Conservation (phyloP, 2,329 filamentous ascomycete species). For the Claviceps quebecensis region DNA sequence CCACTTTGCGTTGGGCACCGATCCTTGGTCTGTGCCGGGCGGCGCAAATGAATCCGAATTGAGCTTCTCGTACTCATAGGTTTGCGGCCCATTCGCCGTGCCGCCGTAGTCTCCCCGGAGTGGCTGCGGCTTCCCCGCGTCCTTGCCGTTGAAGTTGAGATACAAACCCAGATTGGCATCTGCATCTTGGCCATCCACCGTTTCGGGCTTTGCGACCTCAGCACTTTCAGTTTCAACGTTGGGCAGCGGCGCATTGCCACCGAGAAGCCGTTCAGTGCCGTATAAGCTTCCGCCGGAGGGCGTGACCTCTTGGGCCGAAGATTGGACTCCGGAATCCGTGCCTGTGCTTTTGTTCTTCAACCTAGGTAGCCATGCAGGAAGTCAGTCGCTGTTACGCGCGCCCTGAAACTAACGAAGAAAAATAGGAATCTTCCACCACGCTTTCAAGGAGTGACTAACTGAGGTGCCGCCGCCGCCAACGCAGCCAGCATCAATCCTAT, state of each 20-base stretch:
- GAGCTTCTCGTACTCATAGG: conserved; percentile 34
- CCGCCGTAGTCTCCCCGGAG: conserved; percentile 35
- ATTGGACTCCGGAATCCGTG: conserved; percentile 24
- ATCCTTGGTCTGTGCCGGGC: conserved; percentile 36
- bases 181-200: conserved; percentile 36
- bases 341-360: conserved; percentile 24
- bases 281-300: conserved; percentile 25
- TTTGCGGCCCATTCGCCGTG: conserved; percentile 38
- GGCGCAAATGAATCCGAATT: conserved; percentile 41
- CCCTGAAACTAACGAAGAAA: neutral
- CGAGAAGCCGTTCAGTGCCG: conserved; percentile 24
- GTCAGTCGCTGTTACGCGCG: neutral
- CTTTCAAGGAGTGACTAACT: neutral
- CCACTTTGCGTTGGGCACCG: conserved; percentile 36
- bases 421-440: too few species aligned
- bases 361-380: neutral
- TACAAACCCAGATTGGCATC: conserved; percentile 35
- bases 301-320: conserved; percentile 24
- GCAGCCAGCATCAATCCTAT: neutral
- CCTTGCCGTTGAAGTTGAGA: conserved; percentile 37
- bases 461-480: neutral
- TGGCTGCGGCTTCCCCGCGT: conserved; percentile 37
- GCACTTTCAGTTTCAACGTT: conserved; percentile 25
- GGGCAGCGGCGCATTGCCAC: conserved; percentile 24
- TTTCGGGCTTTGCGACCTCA: conserved; percentile 22